These are phyloP conservation scores for Phytophthora ramorum DNA, from an alignment of 352 stramenopile species.

Conservation along the genomic window DNA sequence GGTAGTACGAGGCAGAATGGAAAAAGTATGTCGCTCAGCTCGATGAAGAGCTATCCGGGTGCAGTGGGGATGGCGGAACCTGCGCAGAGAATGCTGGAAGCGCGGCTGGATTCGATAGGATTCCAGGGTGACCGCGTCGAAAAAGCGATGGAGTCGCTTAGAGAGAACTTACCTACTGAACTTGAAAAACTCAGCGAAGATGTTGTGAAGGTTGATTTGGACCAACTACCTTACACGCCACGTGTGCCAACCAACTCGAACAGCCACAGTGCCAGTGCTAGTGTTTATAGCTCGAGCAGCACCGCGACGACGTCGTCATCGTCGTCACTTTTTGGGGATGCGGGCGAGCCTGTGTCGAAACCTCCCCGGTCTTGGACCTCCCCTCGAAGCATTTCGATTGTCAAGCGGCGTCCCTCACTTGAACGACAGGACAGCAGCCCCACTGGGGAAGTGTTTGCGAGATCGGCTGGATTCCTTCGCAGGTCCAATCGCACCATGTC, in stretches of 20 bases:
- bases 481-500: conserved; percentile 65
- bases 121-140: conserved; percentile 47
- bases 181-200: conserved; percentile 25
- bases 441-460: conserved; percentile 70
- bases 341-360: conserved; percentile 27
- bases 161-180: conserved; percentile 27
- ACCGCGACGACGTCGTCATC: conserved; percentile 34
- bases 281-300: conserved; percentile 39
- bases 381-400: conserved; percentile 14
- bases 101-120: conserved; percentile 56
- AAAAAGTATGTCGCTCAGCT: conserved; percentile 17
- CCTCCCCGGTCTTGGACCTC: conserved; percentile 27
- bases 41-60: conserved; percentile 37
- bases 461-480: conserved; percentile 72
- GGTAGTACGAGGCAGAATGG: conserved; percentile 11
- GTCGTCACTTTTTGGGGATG: conserved; percentile 41
- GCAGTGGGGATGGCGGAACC: conserved; percentile 41
- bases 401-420: conserved; percentile 40
- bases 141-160: conserved; percentile 47
- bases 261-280: conserved; percentile 20
- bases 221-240: conserved; percentile 51
- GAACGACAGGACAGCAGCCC: conserved; percentile 60
- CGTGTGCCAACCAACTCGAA: conserved; percentile 11
- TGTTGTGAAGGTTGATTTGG: conserved; percentile 52
- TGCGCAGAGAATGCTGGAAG: conserved; percentile 50